phyloP scores from a whole-genome alignment of 1,284 basidiomycete species.

The Irpex lacteus region DNA sequence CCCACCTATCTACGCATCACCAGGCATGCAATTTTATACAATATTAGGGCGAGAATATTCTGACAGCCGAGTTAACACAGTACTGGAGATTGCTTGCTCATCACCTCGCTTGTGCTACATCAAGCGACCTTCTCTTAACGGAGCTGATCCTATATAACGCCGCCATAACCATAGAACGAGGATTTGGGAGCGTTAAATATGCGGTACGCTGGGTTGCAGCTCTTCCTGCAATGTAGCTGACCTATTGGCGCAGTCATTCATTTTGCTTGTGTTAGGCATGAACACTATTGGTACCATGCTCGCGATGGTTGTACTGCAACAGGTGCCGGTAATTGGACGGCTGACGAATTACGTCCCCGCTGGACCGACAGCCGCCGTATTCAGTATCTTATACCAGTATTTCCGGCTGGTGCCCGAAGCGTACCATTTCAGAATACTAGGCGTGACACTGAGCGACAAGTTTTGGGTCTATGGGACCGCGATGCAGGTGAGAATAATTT shows the following conservation, averaged over 20 bases:
- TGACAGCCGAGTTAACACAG: constrained; percentile 35
- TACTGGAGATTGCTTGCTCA: constrained; percentile 83
- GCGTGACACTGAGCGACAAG: constrained; percentile 75
- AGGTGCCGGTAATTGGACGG: constrained; percentile 29
- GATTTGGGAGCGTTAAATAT: constrained; percentile 86
- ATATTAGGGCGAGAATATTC: neutral
- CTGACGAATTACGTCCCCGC: constrained; percentile 73
- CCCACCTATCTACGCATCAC: constrained; percentile 41
- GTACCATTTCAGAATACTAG: constrained; percentile 76
- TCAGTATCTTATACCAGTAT: constrained; percentile 80
- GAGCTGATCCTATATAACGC: constrained; percentile 76
- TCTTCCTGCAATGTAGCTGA: constrained; percentile 3
- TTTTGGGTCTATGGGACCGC: constrained; percentile 64
- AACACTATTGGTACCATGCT: constrained; percentile 68
- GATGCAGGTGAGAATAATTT: too few relatives aligned
- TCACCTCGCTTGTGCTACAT: constrained; percentile 80
- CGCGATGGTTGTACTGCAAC: constrained; percentile 59
- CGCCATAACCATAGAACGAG: constrained; percentile 75
- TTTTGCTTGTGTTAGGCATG: constrained; percentile 59
- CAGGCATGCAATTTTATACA: constrained; percentile 27
- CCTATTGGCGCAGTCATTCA: constrained; percentile 61
- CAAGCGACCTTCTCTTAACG: constrained; percentile 80
- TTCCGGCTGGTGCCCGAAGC: constrained; percentile 71
- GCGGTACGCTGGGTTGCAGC: constrained; percentile 55
- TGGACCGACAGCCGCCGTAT: constrained; percentile 71